Conservation (phyloP, 2,329 filamentous ascomycete species). For the Laburnicola sp. region DNA sequence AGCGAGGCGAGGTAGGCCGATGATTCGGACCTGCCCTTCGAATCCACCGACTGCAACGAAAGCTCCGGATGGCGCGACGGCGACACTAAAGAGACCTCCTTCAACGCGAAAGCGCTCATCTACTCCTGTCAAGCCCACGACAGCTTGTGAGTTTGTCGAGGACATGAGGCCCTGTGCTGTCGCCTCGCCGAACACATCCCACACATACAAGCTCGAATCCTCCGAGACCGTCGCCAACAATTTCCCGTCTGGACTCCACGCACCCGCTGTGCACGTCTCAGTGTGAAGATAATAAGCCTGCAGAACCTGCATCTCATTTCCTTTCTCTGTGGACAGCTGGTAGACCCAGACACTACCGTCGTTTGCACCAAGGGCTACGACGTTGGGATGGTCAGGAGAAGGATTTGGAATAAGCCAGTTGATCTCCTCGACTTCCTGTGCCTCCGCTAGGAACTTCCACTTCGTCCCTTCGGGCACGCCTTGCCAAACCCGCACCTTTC, state of each 20-base stretch:
- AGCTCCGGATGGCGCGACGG: conserved; percentile 75
- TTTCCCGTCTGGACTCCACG: conserved; percentile 86
- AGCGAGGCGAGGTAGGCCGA: conserved; percentile 73
- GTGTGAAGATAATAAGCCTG: conserved; percentile 94
- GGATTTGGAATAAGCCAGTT: conserved; percentile 87
- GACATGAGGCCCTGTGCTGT: conserved; percentile 64
- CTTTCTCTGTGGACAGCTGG: conserved; percentile 68
- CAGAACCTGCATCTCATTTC: conserved; percentile 72
- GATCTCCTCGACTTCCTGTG: conserved; percentile 90
- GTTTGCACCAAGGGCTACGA: conserved; percentile 81
- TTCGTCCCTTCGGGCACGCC: conserved; percentile 54
- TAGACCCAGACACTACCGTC: conserved; percentile 98
- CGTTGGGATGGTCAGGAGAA: conserved; percentile 70
- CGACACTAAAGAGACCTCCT: conserved; percentile 86
- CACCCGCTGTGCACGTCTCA: conserved; percentile 80
- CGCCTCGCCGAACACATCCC: conserved; percentile 84
- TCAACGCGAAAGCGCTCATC: conserved; percentile 93
- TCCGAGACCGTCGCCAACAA: conserved; percentile 87
- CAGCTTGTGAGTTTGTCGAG: conserved; percentile 61
- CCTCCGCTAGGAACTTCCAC: conserved; percentile 72
- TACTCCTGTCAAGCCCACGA: conserved; percentile 73
- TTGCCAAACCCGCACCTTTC: conserved; percentile 73
- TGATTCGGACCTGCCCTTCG: conserved; percentile 79
- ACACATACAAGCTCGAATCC: conserved; percentile 86
- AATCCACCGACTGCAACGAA: conserved; percentile 87